Evolutionary conservation across 305 asterid species (phyloP).

Genomic region (Withania somnifera): DNA sequence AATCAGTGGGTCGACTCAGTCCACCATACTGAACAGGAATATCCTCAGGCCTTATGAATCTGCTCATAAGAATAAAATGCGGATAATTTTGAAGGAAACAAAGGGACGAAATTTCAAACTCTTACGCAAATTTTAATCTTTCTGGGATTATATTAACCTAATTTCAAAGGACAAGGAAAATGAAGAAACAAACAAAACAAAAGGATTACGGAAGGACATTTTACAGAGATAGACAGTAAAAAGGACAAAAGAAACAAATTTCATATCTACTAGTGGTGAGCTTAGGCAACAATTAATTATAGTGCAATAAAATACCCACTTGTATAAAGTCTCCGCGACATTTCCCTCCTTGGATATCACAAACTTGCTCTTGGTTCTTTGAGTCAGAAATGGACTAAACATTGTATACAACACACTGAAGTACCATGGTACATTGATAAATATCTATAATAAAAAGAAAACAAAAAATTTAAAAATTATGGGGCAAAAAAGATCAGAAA

Average conservation of each 20-base stretch:
- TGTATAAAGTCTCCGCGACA: slow-evolving; percentile 83
- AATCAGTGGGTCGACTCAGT: slow-evolving; percentile 61
- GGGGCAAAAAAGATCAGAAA: neutral
- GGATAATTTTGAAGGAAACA: no score
- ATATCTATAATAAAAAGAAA: slow-evolving; percentile 29
- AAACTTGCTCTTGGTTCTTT: slow-evolving; percentile 92
- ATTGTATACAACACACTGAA: slow-evolving; percentile 81
- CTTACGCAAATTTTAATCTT: neutral
- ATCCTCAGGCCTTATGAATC: slow-evolving; percentile 77
- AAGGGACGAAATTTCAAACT: neutral
- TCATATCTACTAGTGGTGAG: neutral
- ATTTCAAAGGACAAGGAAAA: neutral
- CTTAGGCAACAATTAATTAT: neutral
- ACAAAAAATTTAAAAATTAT: neutral
- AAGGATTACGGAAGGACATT: neutral
- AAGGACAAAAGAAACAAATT: neutral
- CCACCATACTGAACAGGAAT: slow-evolving; percentile 93
- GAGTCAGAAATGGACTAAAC: slow-evolving; percentile 92
- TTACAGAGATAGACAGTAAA: neutral
- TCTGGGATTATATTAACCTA: neutral
- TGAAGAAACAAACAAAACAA: slow-evolving; percentile 4
- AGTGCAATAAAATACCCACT: slow-evolving; percentile 25
- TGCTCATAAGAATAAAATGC: slow-evolving; percentile 4
- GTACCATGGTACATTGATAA: slow-evolving; percentile 94
- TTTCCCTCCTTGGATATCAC: slow-evolving; percentile 93